These are phyloP conservation scores for Erigeron canadensis DNA, from an alignment of 129 eudicot genomes.

Conservation along the genomic window DNA sequence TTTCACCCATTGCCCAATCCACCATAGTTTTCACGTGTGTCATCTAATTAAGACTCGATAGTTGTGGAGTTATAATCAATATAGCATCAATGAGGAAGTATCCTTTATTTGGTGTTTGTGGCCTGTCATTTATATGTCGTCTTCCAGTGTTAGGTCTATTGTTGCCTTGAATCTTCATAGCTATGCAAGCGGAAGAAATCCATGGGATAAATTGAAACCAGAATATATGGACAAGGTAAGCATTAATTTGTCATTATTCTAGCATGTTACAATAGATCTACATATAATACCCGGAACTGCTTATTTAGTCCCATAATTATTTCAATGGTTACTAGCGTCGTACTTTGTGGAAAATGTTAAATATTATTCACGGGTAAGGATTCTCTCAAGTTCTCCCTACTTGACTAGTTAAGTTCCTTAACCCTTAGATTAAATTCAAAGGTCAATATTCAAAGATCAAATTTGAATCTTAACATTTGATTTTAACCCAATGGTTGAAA, in stretches of 20 bases:
- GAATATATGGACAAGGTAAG: constrained; percentile 83
- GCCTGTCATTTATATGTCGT: constrained; percentile 1
- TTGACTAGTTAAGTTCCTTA: too few relatives aligned
- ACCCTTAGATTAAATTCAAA: too few relatives aligned
- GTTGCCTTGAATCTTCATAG: constrained; percentile 89
- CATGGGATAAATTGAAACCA: constrained; percentile 87
- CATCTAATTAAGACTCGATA: neutral
- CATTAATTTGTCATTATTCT: neutral
- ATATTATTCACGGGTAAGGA: too few relatives aligned
- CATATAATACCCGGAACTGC: neutral
- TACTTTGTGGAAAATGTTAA: neutral
- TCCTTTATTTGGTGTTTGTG: neutral
- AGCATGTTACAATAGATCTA: neutral
- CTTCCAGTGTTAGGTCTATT: constrained; percentile 81
- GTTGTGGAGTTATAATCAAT: neutral
- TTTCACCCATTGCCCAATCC: neutral
- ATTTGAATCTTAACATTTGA: too few relatives aligned
- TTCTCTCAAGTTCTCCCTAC: too few relatives aligned
- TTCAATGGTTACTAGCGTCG: neutral
- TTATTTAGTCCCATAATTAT: neutral
- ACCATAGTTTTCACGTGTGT: neutral
- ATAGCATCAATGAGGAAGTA: constrained; percentile 3
- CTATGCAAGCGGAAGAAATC: constrained; percentile 96
- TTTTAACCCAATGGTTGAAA: too few relatives aligned
- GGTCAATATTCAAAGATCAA: too few relatives aligned